A percentile compares a stretch with the other conserved stretches of the same genome.
Conservation (phyloP, 2,329 filamentous ascomycete genomes). For the Penicillium sumatraense region DNA sequence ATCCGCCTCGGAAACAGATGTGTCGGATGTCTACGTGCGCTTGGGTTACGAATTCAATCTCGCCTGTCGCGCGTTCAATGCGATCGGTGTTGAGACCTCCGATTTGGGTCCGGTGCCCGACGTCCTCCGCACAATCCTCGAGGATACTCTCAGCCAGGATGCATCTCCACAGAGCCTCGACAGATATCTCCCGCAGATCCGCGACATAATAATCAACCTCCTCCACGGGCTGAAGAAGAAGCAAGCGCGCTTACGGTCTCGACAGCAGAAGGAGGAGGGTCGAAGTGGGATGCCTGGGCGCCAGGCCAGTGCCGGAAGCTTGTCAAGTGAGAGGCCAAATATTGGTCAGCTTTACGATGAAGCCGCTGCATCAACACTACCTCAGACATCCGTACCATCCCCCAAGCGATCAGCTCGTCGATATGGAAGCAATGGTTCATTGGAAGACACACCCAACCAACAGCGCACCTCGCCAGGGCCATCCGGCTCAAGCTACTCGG, state of each 20-base stretch:
- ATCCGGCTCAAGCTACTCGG: conserved; percentile 37
- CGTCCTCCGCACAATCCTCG: conserved; percentile 83
- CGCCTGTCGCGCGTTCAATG: conserved; percentile 93
- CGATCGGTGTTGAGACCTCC: conserved; percentile 92
- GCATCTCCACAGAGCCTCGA: conserved; percentile 92
- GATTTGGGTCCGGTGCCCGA: conserved; percentile 97
- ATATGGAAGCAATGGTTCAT: conserved; percentile 44
- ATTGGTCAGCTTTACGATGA: conserved; percentile 53
- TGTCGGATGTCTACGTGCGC: conserved; percentile 97
- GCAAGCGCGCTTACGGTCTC: conserved; percentile 79
- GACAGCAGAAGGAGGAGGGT: conserved; percentile 56
- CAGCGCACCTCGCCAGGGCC: conserved; percentile 36
- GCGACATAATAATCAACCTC: conserved; percentile 98
- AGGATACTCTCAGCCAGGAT: conserved; percentile 95
- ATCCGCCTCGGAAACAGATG: conserved; percentile 88
- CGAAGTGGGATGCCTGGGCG: conserved; percentile 39
- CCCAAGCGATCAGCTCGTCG: conserved; percentile 41
- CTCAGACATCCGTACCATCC: conserved; percentile 30
- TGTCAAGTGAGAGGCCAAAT: conserved; percentile 47
- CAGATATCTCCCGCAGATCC: conserved; percentile 88
- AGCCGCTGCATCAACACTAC: conserved; percentile 30
- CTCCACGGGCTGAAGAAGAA: conserved; percentile 96
- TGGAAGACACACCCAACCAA: conserved; percentile 37
- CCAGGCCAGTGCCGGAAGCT: conserved; percentile 54
- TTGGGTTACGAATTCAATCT: conserved; percentile 99